phyloP scores from a whole-genome alignment of 1,284 basidiomycete species.

The Boletus semigastroideus region DNA sequence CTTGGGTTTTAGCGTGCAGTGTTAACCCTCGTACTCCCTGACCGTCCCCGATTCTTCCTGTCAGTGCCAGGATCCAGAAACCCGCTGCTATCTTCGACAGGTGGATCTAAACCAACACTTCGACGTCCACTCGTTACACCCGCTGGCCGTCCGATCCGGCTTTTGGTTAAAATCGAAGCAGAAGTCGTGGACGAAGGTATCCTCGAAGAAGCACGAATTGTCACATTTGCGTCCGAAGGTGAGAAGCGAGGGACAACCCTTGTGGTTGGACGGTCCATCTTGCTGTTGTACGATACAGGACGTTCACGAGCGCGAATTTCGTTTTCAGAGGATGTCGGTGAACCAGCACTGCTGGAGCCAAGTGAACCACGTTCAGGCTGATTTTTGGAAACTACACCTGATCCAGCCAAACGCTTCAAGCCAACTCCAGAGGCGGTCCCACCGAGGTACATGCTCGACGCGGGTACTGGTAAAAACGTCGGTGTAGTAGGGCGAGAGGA shows the following conservation, averaged over 20 bases:
- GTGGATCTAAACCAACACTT: conserved; percentile 39
- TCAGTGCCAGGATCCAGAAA: conserved; percentile 20
- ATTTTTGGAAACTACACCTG: conserved; percentile 40
- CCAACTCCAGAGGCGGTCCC: conserved; percentile 39
- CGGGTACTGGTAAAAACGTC: conserved; percentile 68
- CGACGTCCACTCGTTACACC: conserved; percentile 44
- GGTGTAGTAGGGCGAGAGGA: conserved; percentile 71
- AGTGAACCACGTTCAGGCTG: conserved; percentile 60
- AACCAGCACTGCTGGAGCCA: conserved; percentile 42
- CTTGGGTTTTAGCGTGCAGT: conserved; percentile 21
- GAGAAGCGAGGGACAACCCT: conserved; percentile 44
- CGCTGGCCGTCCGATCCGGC: conserved; percentile 63
- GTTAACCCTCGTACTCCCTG: conserved; percentile 35
- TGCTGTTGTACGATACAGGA: conserved; percentile 38
- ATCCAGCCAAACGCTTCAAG: conserved; percentile 59
- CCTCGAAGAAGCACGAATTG: conserved; percentile 47
- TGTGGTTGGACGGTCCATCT: conserved; percentile 28
- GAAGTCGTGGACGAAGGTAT: conserved; percentile 39
- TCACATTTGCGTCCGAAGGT: conserved; percentile 48
- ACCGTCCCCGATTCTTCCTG: conserved; percentile 29
- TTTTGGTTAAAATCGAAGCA: conserved; percentile 45
- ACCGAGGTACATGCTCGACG: conserved; percentile 46
- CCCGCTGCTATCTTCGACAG: conserved; percentile 30
- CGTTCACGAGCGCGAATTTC: conserved; percentile 36
- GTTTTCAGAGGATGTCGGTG: conserved; percentile 33